Conservation (phyloP, 2,329 filamentous ascomycete species). For the Colletotrichum theobromicola region DNA sequence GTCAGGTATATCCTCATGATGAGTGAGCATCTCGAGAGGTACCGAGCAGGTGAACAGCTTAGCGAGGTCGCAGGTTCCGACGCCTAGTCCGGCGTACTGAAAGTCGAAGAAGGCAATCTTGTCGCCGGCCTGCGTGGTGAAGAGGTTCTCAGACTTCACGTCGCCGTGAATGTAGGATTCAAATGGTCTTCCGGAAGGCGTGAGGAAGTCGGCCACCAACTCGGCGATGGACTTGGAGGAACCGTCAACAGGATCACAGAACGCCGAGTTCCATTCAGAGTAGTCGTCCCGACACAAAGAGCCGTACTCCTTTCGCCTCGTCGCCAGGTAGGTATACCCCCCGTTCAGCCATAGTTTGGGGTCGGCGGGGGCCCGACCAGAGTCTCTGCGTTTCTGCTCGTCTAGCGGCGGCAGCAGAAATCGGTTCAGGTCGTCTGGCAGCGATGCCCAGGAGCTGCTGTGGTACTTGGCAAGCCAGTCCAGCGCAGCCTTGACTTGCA, state of each 20-base stretch:
- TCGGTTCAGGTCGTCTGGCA: conserved; percentile 32
- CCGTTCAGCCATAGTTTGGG: conserved; percentile 65
- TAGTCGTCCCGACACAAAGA: conserved; percentile 48
- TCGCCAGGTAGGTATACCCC: conserved; percentile 73
- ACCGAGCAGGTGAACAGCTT: conserved; percentile 73
- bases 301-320: conserved; percentile 61
- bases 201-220: conserved; percentile 55
- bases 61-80: conserved; percentile 70
- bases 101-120: conserved; percentile 72
- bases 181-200: conserved; percentile 45
- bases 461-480: conserved; percentile 71
- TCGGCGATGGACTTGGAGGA: conserved; percentile 49
- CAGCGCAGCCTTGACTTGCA: conserved; percentile 58
- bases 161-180: conserved; percentile 72
- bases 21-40: conserved; percentile 56
- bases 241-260: conserved; percentile 44
- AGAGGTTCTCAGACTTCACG: conserved; percentile 73
- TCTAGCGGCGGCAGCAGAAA: conserved; percentile 61
- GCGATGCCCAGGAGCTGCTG: conserved; percentile 51
- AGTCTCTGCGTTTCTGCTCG: conserved; percentile 43
- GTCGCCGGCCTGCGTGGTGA: conserved; percentile 54
- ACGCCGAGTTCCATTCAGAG: conserved; percentile 59
- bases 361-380: conserved; percentile 12
- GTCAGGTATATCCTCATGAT: conserved; percentile 31
- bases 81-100: conserved; percentile 68